Evolutionary conservation across 2,329 filamentous ascomycete genomes (phyloP), one percentile per base, ranked within the genome.

Genomic region (Beauveria medogensis): DNA sequence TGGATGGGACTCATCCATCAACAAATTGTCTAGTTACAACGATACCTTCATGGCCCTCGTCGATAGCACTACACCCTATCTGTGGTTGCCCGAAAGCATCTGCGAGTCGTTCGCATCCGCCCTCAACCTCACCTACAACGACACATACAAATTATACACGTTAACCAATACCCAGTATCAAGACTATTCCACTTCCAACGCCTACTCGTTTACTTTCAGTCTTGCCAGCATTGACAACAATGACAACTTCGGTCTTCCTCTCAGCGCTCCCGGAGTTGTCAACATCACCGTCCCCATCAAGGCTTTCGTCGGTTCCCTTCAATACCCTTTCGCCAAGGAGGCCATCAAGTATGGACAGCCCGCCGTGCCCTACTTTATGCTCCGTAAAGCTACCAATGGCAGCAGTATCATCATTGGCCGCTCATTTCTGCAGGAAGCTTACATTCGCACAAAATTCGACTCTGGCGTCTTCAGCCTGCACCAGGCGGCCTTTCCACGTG

Each of bases 361-460:
- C 9, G 74, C 74, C 41, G 69, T 80, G 10, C 81, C 79, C 12
- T 91, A 90, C 68, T 90, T 91, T 62, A 86, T 87, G 3, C 76
- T 91, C 56, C 80, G 83, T 66, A 81, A 81, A 62, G 76, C 82
- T 12, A 68, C 78, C 22, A 77, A 81, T 61, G 77, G 78, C 41
- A 76, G 75, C 16, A 78, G 84, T 64, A 81, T 83, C 69, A 81
- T 87, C 14, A 78, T 91, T 41, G 88, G 88, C 8, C 80, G 87
- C 40, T 81, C 83, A 0, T 90, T 91, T 65, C 73, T 91, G 59
- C 88, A 91, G 69, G 87, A 91, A 71, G 81, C 87, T 2, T 85
- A 85, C 63, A 70, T 85, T 6, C 77, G 83, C 37, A 82, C 79
- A 28, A 79, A 79, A 64, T 86, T 84, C 66, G 83, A 85, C 63